Evolutionary conservation across 345 rosid genomes (phyloP), one percentile per base, ranked within the genome.

Genomic region (Durio zibethinus): DNA sequence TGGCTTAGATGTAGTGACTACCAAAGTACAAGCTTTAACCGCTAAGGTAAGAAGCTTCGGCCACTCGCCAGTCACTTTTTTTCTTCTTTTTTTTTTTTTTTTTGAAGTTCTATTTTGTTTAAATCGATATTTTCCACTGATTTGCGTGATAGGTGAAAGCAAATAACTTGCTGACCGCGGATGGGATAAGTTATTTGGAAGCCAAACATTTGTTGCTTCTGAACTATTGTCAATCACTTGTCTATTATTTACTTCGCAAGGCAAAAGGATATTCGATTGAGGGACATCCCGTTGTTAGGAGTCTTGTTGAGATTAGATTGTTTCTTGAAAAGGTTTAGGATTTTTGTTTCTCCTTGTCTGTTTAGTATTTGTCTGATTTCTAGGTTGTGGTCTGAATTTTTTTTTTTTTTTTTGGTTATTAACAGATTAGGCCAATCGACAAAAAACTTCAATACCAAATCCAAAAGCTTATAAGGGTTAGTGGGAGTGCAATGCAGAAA

Each of bases 161-260:
- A 63, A 80, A 83, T 86, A 85, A 82, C 72, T 88, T 77, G 73
- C 92, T 90, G 2, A 93, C 98, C 25, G 87, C 83, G 0, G 97
- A 90, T 80, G 99, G 98, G 69, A 89, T 93, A 67, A 93, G 95
- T 88, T 96, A 90, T 84, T 93, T 93, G 18, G 99, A 96, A 76
- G 89, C 93, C 2, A 96, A 96, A 79, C 89, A 96, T 86, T 82
- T 93, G 72, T 71, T 93, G 84, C 98, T 93, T 43, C 78, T 96
- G 72, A 86, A 80, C 78, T 96, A 93, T 84, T 96, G 99, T 76
- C 94, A 96, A 74, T 91, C 91, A 10, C 84, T 93, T 72, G 97
- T 90, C 7, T 91, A 90, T 82, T 93, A 92, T 84, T 79, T 90
- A 57, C 92, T 96, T 63, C 87, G 88, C 76, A 96, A 96, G 84